These are phyloP conservation scores for Epithemia pelagica DNA, from an alignment of 108 stramenopile genomes.

Conservation along the genomic window DNA sequence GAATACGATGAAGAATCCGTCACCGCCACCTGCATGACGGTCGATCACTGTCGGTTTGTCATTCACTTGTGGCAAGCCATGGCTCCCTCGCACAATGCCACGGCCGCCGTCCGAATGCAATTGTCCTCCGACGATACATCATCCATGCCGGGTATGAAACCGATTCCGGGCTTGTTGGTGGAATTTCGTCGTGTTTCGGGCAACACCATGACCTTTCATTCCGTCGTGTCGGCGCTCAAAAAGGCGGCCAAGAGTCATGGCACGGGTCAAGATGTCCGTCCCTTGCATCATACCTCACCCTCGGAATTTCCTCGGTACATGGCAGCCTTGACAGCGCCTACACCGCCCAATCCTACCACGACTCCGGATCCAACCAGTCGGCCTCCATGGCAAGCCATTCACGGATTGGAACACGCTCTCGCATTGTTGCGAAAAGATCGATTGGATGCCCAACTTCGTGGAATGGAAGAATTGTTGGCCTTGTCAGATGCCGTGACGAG, in stretches of 20 bases:
- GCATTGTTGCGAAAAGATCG: constrained; percentile 53
- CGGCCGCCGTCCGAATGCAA: not conserved
- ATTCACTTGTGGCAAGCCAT: constrained; percentile 23
- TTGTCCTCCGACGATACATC: not conserved
- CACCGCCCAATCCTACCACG: not conserved
- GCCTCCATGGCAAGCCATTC: not conserved
- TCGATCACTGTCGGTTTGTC: constrained; percentile 35
- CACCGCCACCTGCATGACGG: constrained; percentile 37
- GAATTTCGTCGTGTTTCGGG: constrained; percentile 30
- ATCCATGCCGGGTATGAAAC: not conserved
- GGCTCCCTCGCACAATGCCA: not conserved
- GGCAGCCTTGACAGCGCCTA: not conserved
- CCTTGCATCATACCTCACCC: constrained; percentile 10
- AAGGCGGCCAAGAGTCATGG: constrained; percentile 26
- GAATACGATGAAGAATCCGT: constrained; percentile 52
- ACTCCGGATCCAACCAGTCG: constrained; percentile 1
- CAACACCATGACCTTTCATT: constrained; percentile 29
- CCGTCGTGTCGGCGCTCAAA: constrained; percentile 30
- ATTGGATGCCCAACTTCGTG: constrained; percentile 45
- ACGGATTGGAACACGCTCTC: constrained; percentile 33
- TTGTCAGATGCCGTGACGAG: constrained; percentile 38
- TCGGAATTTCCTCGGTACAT: constrained; percentile 23
- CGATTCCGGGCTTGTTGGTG: constrained; percentile 30
- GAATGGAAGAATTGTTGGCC: constrained; percentile 53
- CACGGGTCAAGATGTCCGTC: constrained; percentile 21